Base-by-base conservation (phyloP, 1,139 yeast species). In the Geotrichum aggregatum region DNA sequence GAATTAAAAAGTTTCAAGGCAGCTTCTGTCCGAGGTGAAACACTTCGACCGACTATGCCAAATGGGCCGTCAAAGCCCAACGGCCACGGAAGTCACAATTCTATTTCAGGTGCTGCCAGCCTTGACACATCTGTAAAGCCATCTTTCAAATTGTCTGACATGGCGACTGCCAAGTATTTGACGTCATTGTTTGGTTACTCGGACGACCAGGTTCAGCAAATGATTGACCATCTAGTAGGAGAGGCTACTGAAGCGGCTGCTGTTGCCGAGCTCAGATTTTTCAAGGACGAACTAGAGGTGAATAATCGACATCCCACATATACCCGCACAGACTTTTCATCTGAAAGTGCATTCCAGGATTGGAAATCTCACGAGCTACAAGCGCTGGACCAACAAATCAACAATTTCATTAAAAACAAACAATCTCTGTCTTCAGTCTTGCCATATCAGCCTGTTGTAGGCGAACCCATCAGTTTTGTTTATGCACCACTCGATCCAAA, bases 301-400 rank as follows among this genome's bases (percentile, higher is more conserved):
- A 77, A 76, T 55, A 64, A 72, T 50, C 78, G 79, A 3, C 70
- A 68, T 22, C 70, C 72, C 31, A 64, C 55, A 19, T 63, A 58
- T 50, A 56, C 65, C 8, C 70, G 73, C 1, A 69, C 68, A 18
- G 76, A 74, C 56, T 84, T 84, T 63, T 60, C 63, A 1, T 59
- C 71, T 0, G 63, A 62, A 1, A 66, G 67, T 6, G 73, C 69
- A 3, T 83, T 77, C 63, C 63, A 68, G n/a, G 61, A 60, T 1
- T 84, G 89, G 87, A 81, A 81, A 60, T 60, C 63, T 3, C 60
- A 73, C 26, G 84, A 82, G 60, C 57, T 68, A 1, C 63, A 60
- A 1, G 68, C 66, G 1, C 68, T 82, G 47, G 71, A 72, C 1
- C 65, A 62, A 22, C 64, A 79, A 26, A 63, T 71, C 16, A 51